Conservation (phyloP, 306 rosid genomes). For the Oxytropis ochrocephala region DNA sequence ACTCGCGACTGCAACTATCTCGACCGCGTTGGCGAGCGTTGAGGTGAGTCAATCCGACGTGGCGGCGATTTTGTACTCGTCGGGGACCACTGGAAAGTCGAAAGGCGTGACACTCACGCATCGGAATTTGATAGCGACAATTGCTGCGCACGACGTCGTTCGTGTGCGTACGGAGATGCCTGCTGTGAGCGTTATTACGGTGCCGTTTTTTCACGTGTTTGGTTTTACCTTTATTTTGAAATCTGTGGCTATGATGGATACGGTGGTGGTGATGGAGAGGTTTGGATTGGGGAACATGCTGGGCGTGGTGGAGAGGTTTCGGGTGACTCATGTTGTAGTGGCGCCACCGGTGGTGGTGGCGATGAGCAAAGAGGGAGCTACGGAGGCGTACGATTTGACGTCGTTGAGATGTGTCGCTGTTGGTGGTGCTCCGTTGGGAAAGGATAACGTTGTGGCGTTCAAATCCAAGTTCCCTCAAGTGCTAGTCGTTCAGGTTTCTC, state of each 20-base stretch:
- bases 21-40: background rate
- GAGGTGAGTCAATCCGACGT: slow-evolving; percentile 43
- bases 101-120: slow-evolving; percentile 54
- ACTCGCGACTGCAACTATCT: background rate
- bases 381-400: slow-evolving; percentile 28
- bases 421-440: slow-evolving; percentile 46
- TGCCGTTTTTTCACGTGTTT: slow-evolving; percentile 45
- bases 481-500: slow-evolving; percentile 16
- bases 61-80: slow-evolving; percentile 50
- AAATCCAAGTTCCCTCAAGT: slow-evolving; percentile 29
- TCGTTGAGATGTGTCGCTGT: slow-evolving; percentile 23
- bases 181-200: slow-evolving; percentile 26
- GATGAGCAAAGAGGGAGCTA: slow-evolving; percentile 17
- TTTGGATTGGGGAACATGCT: slow-evolving; percentile 33
- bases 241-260: slow-evolving; percentile 29
- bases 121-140: slow-evolving; percentile 29
- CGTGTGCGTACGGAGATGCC: slow-evolving; percentile 15
- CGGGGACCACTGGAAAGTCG: slow-evolving; percentile 51
- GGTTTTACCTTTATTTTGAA: slow-evolving; percentile 31
- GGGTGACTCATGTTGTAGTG: slow-evolving; percentile 25
- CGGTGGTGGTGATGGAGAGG: slow-evolving; percentile 44
- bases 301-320: slow-evolving; percentile 31
- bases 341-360: slow-evolving; percentile 43
- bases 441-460: slow-evolving; percentile 24
- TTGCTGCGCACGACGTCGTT: slow-evolving; percentile 6